phyloP scores from a whole-genome alignment of 192 early-diverging fungal species.

The Mortierella claussenii region DNA sequence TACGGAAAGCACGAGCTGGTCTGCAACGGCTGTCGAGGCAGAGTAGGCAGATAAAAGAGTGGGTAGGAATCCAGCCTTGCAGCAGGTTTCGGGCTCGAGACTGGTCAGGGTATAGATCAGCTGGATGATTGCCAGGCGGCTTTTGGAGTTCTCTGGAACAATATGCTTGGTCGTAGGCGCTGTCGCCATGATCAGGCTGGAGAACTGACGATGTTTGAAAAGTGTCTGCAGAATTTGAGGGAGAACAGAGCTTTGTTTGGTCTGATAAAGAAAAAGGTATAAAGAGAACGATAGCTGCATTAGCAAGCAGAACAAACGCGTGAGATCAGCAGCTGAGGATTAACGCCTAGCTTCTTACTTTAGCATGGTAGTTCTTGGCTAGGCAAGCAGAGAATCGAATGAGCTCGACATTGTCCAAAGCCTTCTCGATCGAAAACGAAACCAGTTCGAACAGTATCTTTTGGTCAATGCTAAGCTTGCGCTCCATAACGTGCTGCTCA shows the following conservation, averaged over 20 bases:
- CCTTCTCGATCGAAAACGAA: conserved; percentile 51
- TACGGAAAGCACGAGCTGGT: conserved; percentile 67
- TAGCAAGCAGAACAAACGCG: too few species aligned
- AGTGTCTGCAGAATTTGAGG: conserved; percentile 53
- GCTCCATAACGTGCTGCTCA: conserved; percentile 36
- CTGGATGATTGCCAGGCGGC: conserved; percentile 57
- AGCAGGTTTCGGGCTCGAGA: conserved; percentile 60
- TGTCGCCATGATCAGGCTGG: conserved; percentile 33
- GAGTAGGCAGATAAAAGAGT: conserved; percentile 64
- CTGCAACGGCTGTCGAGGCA: conserved; percentile 63
- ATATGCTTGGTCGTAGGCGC: conserved; percentile 41
- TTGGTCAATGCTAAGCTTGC: conserved; percentile 44
- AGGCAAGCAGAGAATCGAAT: conserved; percentile 54
- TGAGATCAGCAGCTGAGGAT: too few species aligned
- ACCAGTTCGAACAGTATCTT: conserved; percentile 46
- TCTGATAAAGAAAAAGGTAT: conserved; percentile 11
- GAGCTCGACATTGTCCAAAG: conserved; percentile 48
- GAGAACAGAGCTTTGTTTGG: conserved; percentile 40
- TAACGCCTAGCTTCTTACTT: conserved; percentile 20
- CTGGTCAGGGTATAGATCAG: conserved; percentile 63
- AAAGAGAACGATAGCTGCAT: too few species aligned
- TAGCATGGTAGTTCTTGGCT: conserved; percentile 47
- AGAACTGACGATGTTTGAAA: conserved; percentile 54
- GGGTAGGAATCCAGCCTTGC: conserved; percentile 60
- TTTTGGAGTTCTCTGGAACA: conserved; percentile 37